phyloP scores from a whole-genome alignment of 2,329 filamentous ascomycete species.

The Microdochium bolleyi region DNA sequence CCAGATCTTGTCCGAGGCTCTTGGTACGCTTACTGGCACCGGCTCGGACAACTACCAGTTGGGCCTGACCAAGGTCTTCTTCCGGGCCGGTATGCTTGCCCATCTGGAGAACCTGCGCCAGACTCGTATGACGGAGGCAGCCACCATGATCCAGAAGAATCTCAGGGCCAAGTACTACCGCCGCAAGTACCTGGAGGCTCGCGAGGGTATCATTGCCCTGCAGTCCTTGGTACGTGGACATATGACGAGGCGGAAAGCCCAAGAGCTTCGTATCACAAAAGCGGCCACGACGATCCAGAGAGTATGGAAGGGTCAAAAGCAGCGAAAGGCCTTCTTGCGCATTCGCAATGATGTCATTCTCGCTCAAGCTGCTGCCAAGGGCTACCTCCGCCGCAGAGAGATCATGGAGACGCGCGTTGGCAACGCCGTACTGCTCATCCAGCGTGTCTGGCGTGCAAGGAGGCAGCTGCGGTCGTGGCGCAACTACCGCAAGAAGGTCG shows the following conservation, averaged over 20 bases:
- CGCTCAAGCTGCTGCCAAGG: conserved; percentile 86
- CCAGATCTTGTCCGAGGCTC: conserved; percentile 79
- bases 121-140: conserved; percentile 82
- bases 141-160: conserved; percentile 98
- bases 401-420: conserved; percentile 91
- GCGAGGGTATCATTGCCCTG: conserved; percentile 69
- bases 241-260: conserved; percentile 67
- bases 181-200: conserved; percentile 79
- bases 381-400: conserved; percentile 80
- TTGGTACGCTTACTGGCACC: conserved; percentile 68
- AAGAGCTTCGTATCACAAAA: conserved; percentile 74
- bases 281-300: conserved; percentile 92
- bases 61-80: conserved; percentile 97
- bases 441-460: conserved; percentile 81
- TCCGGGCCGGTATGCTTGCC: conserved; percentile 96
- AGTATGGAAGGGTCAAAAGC: conserved; percentile 88
- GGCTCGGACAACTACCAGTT: conserved; percentile 93
- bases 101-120: conserved; percentile 94
- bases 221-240: conserved; percentile 74
- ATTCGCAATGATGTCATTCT: conserved; percentile 79
- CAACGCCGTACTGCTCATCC: conserved; percentile 85
- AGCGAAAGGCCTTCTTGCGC: conserved; percentile 69
- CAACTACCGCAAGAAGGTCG: conserved; percentile 80
- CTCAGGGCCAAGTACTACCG: conserved; percentile 92
- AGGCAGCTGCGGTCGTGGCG: conserved; percentile 74